phyloP scores from a whole-genome alignment of 1,139 yeast species.

The Saccharomyces hybrid region DNA sequence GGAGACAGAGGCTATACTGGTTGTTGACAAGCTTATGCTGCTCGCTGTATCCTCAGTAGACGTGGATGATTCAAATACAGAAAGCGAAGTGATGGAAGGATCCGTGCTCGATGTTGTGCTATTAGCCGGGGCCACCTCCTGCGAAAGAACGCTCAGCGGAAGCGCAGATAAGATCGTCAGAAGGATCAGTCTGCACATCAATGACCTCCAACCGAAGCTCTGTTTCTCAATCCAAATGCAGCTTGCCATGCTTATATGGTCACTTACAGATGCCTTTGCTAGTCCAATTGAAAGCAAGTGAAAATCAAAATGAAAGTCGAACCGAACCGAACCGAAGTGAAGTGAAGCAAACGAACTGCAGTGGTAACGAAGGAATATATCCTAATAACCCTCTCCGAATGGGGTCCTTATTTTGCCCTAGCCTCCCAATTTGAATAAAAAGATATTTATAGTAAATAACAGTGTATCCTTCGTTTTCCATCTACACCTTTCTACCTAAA shows the following conservation, averaged over 20 bases:
- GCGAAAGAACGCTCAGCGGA: neutral
- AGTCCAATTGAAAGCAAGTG: neutral
- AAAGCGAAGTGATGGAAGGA: neutral
- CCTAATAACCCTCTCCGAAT: neutral
- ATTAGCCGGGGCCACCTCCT: neutral
- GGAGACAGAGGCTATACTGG: neutral
- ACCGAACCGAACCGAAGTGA: neutral
- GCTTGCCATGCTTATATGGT: neutral
- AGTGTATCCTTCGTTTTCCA: neutral
- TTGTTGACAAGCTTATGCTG: neutral
- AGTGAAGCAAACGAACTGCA: neutral
- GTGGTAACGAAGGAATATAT: neutral
- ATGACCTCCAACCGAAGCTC: neutral
- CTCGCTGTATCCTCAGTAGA: neutral
- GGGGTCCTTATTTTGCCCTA: neutral
- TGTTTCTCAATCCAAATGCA: neutral
- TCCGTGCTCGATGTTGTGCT: neutral
- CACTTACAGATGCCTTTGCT: neutral
- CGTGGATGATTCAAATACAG: neutral
- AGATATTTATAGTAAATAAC: neutral
- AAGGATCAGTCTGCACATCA: neutral
- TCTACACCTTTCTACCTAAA: neutral
- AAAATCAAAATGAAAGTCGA: neutral
- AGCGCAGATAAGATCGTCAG: neutral
- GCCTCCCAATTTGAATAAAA: neutral